A percentile compares a stretch with the other conserved stretches of the same genome.
Evolutionary conservation across 2,329 filamentous ascomycete species (phyloP).

Genomic region (Periconia digitata): DNA sequence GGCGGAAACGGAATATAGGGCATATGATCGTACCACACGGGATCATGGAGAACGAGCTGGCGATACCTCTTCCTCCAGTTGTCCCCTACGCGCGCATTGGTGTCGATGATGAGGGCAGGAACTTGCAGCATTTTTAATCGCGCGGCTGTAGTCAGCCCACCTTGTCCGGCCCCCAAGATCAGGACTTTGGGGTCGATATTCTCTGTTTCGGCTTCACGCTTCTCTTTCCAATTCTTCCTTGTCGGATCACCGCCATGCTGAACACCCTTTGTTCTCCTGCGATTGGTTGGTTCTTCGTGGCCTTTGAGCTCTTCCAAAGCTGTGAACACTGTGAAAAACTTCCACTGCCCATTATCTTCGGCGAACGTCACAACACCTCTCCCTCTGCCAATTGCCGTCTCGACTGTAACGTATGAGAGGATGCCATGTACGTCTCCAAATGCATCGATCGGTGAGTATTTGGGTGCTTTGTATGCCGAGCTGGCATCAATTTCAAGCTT

Average conservation of each 20-base stretch:
- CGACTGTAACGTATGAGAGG: conserved; percentile 31
- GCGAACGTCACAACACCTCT: conserved; percentile 37
- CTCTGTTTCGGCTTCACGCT: conserved; percentile 28
- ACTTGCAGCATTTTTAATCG: conserved; percentile 48
- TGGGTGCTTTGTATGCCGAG: conserved; percentile 17
- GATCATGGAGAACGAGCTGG: conserved; percentile 46
- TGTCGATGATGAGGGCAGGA: conserved; percentile 49
- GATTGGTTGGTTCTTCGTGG: conserved; percentile 29
- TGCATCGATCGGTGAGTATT: conserved; percentile 30
- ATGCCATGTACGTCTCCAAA: conserved; percentile 34
- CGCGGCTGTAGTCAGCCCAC: conserved; percentile 48
- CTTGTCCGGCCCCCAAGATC: conserved; percentile 47
- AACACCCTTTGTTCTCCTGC: conserved; percentile 31
- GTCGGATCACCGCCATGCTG: conserved; percentile 29
- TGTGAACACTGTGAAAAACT: conserved; percentile 44
- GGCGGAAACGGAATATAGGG: conserved; percentile 38
- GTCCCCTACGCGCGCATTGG: conserved; percentile 46
- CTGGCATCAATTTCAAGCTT: conserved; percentile 34
- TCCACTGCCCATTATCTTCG: conserved; percentile 39
- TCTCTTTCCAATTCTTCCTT: conserved; percentile 35
- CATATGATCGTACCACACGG: conserved; percentile 44
- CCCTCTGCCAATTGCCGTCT: conserved; percentile 32
- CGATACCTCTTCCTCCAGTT: conserved; percentile 52
- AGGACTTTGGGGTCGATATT: conserved; percentile 31
- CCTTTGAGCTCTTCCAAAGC: conserved; percentile 42